A percentile compares a stretch with the other conserved stretches of the same genome.
Conservation (phyloP, 2,329 filamentous ascomycete species). For the Colletotrichum sp. region DNA sequence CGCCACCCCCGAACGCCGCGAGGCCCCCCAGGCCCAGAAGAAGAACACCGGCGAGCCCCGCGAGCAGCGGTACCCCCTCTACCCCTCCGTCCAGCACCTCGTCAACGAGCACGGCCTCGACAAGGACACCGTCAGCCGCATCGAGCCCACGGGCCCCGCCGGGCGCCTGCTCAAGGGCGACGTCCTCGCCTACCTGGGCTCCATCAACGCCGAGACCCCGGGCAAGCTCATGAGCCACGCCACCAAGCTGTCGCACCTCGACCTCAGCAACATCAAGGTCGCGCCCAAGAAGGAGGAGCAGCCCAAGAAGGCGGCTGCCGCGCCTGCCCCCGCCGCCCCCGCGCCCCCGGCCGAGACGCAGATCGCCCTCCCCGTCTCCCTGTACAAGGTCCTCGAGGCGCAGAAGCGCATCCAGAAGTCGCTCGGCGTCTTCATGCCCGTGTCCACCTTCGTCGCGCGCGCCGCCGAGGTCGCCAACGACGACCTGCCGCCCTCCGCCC, state of each 20-base stretch:
- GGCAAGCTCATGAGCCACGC: slow-evolving; percentile 74
- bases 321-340: slow-evolving; percentile 28
- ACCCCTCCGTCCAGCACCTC: slow-evolving; percentile 84
- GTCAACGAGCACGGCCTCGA: slow-evolving; percentile 80
- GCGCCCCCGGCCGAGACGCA: slow-evolving; percentile 55
- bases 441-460: slow-evolving; percentile 86
- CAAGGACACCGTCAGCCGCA: slow-evolving; percentile 77
- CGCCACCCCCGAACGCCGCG: slow-evolving; percentile 17
- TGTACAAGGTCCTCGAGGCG: slow-evolving; percentile 78
- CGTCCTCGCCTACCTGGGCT: slow-evolving; percentile 86
- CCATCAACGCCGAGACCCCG: slow-evolving; percentile 75
- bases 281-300: slow-evolving; percentile 56
- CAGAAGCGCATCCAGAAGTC: slow-evolving; percentile 81
- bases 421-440: slow-evolving; percentile 80
- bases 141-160: slow-evolving; percentile 85
- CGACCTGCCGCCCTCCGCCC: slow-evolving; percentile 73
- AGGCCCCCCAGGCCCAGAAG: slow-evolving; percentile 21
- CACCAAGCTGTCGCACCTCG: slow-evolving; percentile 79
- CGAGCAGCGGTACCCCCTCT: slow-evolving; percentile 74
- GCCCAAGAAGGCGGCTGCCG: neutral
- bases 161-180: slow-evolving; percentile 94
- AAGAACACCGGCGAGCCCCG: slow-evolving; percentile 45
- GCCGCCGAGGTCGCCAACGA: slow-evolving; percentile 90
- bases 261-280: slow-evolving; percentile 94
- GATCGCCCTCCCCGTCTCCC: slow-evolving; percentile 77